Base-by-base conservation (phyloP, 2,329 filamentous ascomycete species). In the Colletotrichum cordylinicola region DNA sequence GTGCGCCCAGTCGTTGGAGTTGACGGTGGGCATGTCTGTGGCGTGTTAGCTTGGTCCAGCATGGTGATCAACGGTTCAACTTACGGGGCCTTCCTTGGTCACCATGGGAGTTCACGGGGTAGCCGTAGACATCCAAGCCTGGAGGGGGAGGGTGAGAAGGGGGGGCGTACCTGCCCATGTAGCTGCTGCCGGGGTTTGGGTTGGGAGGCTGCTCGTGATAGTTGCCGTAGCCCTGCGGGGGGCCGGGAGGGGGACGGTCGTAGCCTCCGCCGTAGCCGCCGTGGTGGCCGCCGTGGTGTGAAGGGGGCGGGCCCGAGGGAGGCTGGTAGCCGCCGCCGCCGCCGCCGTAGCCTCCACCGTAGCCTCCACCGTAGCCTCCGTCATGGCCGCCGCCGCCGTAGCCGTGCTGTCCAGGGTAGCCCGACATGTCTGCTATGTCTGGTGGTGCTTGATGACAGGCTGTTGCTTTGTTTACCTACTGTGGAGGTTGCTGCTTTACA, bases 121-220 rank as follows among this genome's bases (percentile, higher is more conserved):
- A 89, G 64, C 89, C 88, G 79, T 90, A 89, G 13, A 82, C 79
- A 74, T 90, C 88, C 68, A 86, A 80, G 24, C 85, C 84, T 2
- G 82, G 80, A 18, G 88, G 88, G 27, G 87, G 87, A 24, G 85
- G 83, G 43, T 86, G 80, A 15, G 81, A 78, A 16, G 84, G 84
- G 70, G 85, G 82, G 58, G 80, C 79, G 66, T 77, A 75, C 64
- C 70, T 72, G 55, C 72, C 72, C 27, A 67, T 77, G 43, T 78
- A 79, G 66, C 76, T 78, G 67, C 80, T 79, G 52, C 75, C 70
- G 31, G 77, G 77, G 43, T 78, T 64, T 8, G 77, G 72, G 35
- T 77, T 72, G 21, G 77, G 77, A 79, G 69, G 80, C 77, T 60
- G 79, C 75, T 80, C 68, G 24, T 78, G 78, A 61, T 81, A 82